Percentiles rank a stretch among this genome's conserved stretches.
Evolutionary conservation across 805 yeast genomes (phyloP).

Genomic region (Yamadazyma phyllophila): DNA sequence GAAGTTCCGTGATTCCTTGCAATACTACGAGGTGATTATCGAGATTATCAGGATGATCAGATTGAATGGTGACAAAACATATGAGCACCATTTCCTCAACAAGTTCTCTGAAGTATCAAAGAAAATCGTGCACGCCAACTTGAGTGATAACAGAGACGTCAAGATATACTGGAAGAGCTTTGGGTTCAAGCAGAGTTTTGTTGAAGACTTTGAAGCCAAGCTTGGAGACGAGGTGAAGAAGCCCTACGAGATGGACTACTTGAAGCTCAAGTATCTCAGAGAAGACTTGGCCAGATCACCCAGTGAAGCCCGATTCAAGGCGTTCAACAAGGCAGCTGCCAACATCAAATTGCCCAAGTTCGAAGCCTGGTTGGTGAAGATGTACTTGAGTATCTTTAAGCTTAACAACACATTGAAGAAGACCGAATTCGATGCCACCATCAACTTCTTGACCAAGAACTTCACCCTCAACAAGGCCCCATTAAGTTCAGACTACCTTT

Average conservation of each 20-base stretch:
- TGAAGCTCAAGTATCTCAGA: slow-evolving; percentile 34
- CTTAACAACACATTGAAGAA: slow-evolving; percentile 14
- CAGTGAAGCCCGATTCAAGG: slow-evolving; percentile 23
- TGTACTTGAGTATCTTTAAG: slow-evolving; percentile 26
- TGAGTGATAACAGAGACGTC: slow-evolving; percentile 59
- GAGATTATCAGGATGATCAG: slow-evolving; percentile 6
- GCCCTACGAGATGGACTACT: slow-evolving; percentile 19
- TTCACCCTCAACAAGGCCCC: slow-evolving; percentile 28
- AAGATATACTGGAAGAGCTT: slow-evolving; percentile 50
- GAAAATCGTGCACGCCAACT: slow-evolving; percentile 10
- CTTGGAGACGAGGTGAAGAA: slow-evolving; percentile 1
- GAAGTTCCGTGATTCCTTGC: slow-evolving; percentile 50
- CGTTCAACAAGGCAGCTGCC: slow-evolving; percentile 25
- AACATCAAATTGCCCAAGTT: slow-evolving; percentile 15
- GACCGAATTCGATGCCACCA: slow-evolving; percentile 22
- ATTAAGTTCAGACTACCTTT: slow-evolving; percentile 15
- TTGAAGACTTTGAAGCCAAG: slow-evolving; percentile 18
- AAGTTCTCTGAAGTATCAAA: slow-evolving; percentile 15
- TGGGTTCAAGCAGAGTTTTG: slow-evolving; percentile 23
- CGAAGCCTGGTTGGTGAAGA: slow-evolving; percentile 26
- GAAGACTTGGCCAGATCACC: slow-evolving; percentile 17
- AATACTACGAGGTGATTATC: slow-evolving; percentile 31
- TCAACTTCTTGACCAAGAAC: slow-evolving; percentile 30
- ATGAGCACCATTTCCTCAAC: slow-evolving; percentile 25
- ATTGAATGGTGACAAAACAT: slow-evolving; percentile 25